Base-by-base conservation (phyloP, 1,139 yeast species). In the Scheffersomyces segobiensis region DNA sequence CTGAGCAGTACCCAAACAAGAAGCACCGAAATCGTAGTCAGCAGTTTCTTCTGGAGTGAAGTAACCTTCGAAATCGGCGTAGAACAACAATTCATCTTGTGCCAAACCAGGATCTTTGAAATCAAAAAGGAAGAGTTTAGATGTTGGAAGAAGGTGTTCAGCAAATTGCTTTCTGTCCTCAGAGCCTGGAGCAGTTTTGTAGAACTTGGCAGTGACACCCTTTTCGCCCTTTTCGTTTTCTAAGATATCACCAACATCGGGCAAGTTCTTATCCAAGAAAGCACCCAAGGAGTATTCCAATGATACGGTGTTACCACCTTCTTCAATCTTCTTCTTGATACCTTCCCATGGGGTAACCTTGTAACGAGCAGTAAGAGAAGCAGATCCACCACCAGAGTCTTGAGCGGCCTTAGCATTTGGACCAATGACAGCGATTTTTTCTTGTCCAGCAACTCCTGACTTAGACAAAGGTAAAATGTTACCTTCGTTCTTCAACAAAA, bases 341-440 rank as follows among this genome's bases (percentile, higher is more conserved):
- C 81, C 85, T 3, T 81, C 80, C 56, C 66, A 79, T 12, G 86
- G 84, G 18, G 82, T 72, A n/a, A 79, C 72, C 6, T 76, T 73
- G 65, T 81, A 80, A 61, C 82, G 79, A 4, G 86, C 77, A 6
- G 65, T 65, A 63, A 82, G 67, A 3, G 84, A 74, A 24, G 87
- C 85, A 5, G 86, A 82, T 48, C 87, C 87, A 56, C 87, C 87
- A 56, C 87, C 87, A 26, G 81, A 73, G 63, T 71, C 76, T 19
- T 78, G 69, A 26, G 82, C 71, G 20, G 67, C 66, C 62, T 77
- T 79, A 24, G 83, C 85, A 59, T 81, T 82, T 48, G 85, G 84
- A 19, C 87, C 87, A 64, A 83, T 81, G 46, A 83, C 80, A 0
- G 84, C 84, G 56, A 80, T 72, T 5, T 67, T 69, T 52, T 79